Conservation (phyloP, 148 eudicot species). For the Nepenthes gracilis region DNA sequence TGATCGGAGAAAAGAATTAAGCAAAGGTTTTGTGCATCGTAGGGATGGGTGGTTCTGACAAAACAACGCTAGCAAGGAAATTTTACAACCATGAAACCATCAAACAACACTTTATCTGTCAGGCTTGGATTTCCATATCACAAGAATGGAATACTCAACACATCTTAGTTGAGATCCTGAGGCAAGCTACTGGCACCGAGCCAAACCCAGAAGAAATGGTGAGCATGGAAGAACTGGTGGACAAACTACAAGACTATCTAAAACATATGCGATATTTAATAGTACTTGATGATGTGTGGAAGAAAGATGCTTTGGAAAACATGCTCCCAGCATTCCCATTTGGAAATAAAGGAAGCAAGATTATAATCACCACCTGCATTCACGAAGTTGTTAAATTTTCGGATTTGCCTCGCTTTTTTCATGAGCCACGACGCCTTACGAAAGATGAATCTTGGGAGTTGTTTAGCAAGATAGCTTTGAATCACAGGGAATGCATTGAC, state of each 20-base stretch:
- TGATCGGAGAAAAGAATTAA: background rate
- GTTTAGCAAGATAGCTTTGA: constrained; percentile 15
- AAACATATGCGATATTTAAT: constrained; percentile 11
- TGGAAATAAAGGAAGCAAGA: too few species aligned
- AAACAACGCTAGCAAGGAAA: constrained; percentile 22
- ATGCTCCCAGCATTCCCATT: constrained; percentile 6
- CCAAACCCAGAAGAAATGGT: background rate
- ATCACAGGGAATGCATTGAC: background rate
- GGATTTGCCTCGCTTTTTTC: constrained; percentile 1
- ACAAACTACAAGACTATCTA: constrained; percentile 4
- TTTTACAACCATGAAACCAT: constrained; percentile 16
- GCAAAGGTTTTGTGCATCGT: background rate
- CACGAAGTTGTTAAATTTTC: background rate
- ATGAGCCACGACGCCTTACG: constrained; percentile 12
- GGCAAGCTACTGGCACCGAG: constrained; percentile 5
- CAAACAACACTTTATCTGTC: constrained; percentile 10
- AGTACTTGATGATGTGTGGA: constrained; percentile 34
- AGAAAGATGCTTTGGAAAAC: constrained; percentile 12
- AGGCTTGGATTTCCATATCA: constrained; percentile 8
- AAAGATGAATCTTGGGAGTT: constrained; percentile 26
- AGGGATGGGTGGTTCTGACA: constrained; percentile 15
- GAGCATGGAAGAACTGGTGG: background rate
- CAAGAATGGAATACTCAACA: constrained; percentile 20
- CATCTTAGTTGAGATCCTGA: constrained; percentile 12
- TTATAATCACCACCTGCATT: too few species aligned